Evolutionary conservation across 1,284 basidiomycete genomes (phyloP).

Genomic region (Ustilago cynodontis): DNA sequence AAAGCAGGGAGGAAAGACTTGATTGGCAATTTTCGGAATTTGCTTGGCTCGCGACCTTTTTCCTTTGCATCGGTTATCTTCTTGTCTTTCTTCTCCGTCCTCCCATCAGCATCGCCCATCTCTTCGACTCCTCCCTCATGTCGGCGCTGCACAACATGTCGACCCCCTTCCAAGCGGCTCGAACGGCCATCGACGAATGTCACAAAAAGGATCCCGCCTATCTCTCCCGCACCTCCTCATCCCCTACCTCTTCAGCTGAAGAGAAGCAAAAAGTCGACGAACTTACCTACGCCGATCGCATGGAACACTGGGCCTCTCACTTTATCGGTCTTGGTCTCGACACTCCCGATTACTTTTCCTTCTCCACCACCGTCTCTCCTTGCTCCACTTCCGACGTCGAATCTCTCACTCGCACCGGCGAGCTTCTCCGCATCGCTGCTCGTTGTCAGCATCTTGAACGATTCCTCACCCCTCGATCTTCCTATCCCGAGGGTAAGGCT

Average conservation of each 20-base stretch:
- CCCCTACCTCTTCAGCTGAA: constrained; percentile 3
- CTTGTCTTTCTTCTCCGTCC: constrained; percentile 5
- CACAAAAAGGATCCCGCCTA: constrained; percentile 56
- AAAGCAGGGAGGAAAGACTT: neutral
- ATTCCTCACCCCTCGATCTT: constrained; percentile 57
- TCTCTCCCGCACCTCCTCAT: constrained; percentile 15
- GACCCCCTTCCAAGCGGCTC: constrained; percentile 35
- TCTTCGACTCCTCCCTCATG: neutral
- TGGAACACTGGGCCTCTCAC: constrained; percentile 51
- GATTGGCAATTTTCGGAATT: constrained; percentile 10
- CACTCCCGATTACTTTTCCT: constrained; percentile 34
- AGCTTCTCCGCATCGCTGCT: constrained; percentile 61
- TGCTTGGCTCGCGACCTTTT: neutral
- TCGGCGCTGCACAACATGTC: constrained; percentile 30
- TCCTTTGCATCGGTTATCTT: neutral
- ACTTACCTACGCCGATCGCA: constrained; percentile 62
- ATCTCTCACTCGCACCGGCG: constrained; percentile 20
- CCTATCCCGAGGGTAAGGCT: constrained; percentile 66
- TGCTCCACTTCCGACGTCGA: constrained; percentile 31
- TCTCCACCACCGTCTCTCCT: constrained; percentile 25
- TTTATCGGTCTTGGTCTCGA: constrained; percentile 31
- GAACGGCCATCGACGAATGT: constrained; percentile 48
- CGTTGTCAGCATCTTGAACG: constrained; percentile 67
- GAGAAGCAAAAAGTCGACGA: constrained; percentile 53
- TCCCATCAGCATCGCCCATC: neutral